Evolutionary conservation across 73 alveolate species (phyloP).

Genomic region (Stentor coeruleus): DNA sequence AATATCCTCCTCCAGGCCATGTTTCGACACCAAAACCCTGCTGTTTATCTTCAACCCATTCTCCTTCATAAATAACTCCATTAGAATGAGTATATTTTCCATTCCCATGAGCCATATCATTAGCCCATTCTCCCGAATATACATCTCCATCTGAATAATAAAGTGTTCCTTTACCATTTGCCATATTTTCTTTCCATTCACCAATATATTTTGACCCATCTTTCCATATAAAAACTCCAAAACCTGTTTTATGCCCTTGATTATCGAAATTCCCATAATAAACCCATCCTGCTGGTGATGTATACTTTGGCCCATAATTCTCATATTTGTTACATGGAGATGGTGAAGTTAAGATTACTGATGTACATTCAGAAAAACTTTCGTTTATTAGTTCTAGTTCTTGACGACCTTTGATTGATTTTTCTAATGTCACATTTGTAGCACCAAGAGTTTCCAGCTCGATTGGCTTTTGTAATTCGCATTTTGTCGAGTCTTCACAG

Average conservation of each 20-base stretch:
- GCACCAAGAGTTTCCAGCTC: no score
- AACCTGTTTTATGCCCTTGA: background rate
- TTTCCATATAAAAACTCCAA: constrained; percentile 41
- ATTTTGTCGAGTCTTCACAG: no score
- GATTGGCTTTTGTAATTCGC: no score
- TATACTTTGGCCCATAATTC: no score
- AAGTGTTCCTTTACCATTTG: constrained; percentile 45
- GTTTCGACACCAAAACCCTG: constrained; percentile 43
- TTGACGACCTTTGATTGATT: no score
- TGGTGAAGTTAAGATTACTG: no score
- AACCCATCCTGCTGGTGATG: no score
- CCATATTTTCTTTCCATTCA: constrained; percentile 41
- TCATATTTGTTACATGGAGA: no score
- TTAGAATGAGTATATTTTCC: constrained; percentile 38
- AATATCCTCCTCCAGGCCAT: constrained; percentile 27
- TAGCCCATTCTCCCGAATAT: constrained; percentile 44
- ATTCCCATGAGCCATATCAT: constrained; percentile 45
- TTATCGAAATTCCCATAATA: no score
- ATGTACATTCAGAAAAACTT: no score
- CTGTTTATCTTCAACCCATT: constrained; percentile 45
- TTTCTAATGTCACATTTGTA: no score
- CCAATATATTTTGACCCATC: constrained; percentile 57
- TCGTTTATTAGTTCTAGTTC: no score
- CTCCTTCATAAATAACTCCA: constrained; percentile 36
- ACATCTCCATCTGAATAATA: constrained; percentile 30